These are phyloP conservation scores for Pseudogymnoascus sp. DNA, from an alignment of 2,329 filamentous ascomycete genomes.

Conservation along the genomic window DNA sequence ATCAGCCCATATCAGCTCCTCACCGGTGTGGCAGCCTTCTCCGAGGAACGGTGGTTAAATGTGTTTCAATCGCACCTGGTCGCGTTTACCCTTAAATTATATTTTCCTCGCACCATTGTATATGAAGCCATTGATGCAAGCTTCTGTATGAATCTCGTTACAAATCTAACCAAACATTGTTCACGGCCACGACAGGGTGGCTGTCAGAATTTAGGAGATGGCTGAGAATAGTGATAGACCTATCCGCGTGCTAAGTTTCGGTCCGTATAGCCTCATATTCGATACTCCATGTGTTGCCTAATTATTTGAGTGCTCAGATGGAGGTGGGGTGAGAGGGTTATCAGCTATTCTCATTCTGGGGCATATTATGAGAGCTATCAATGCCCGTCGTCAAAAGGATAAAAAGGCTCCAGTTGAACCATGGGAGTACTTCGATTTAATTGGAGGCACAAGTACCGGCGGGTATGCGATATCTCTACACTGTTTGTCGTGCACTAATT, in stretches of 20 bases:
- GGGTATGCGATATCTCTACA: slow-evolving; percentile 22
- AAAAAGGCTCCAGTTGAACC: slow-evolving; percentile 22
- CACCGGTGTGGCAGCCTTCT: background rate
- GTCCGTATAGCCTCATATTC: background rate
- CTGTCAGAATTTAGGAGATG: background rate
- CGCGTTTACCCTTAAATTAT: background rate
- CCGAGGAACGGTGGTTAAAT: background rate
- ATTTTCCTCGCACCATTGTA: background rate
- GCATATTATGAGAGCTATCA: background rate
- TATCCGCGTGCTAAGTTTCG: background rate
- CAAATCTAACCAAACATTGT: background rate
- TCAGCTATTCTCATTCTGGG: background rate
- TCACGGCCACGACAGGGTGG: background rate
- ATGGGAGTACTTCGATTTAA: slow-evolving; percentile 47
- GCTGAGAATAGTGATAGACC: background rate
- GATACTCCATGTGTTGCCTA: background rate
- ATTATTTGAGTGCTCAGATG: background rate
- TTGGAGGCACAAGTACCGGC: slow-evolving; percentile 46
- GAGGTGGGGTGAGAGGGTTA: background rate
- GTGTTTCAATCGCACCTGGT: background rate
- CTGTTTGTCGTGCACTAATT: background rate
- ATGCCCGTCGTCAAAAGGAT: background rate
- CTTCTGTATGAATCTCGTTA: background rate
- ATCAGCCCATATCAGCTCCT: background rate
- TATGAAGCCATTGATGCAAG: too few relatives aligned